Base-by-base conservation (phyloP, 257 asterid species). In the Echites panduratus region DNA sequence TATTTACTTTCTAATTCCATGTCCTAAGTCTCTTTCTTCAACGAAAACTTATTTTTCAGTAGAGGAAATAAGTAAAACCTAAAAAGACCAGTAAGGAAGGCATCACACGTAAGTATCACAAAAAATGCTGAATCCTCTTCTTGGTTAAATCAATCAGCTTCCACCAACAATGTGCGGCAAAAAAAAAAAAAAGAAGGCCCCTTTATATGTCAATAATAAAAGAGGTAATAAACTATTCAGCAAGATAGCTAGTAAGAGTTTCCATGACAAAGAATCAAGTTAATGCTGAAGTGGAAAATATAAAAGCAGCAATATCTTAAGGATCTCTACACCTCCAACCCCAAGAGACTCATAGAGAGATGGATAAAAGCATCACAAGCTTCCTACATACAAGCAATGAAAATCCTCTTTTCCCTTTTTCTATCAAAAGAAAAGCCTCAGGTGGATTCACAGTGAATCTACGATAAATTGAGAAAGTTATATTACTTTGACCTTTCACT, bases 401-500 rank as follows among this genome's bases (percentile, higher is more conserved):
- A 35, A 44, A 7, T 47, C 24, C 45, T 43, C 2, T n/a, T n/a
- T n/a, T n/a, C n/a, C n/a, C n/a, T n/a, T n/a, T n/a, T n/a, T n/a
- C n/a, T n/a, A n/a, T n/a, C n/a, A n/a, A n/a, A n/a, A 50, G 73
- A 50, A 50, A 52, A 11, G 49, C 49, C n/a, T 50, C 49, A 9
- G 48, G 29, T 49, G 1, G 14, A 6, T 67, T 41, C 50, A 68
- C 22, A 48, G 56, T 70, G 67, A 80, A 62, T 74, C 35, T 35
- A 70, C 35, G 72, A 52, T 10, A 52, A 20, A 53, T 40, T 47
- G 62, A 76, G 73, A 19, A 70, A 63, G 53, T 13, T 43, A 73
- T 11, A 47, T 72, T 52, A 70, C 41, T 52, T 32, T 70, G 41
- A 62, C n/a, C 76, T 52, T 71, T 54, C 49, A 74, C 64, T 13